Conservation (phyloP, 1,139 yeast genomes). For the Arxiozyma slooffiae region DNA sequence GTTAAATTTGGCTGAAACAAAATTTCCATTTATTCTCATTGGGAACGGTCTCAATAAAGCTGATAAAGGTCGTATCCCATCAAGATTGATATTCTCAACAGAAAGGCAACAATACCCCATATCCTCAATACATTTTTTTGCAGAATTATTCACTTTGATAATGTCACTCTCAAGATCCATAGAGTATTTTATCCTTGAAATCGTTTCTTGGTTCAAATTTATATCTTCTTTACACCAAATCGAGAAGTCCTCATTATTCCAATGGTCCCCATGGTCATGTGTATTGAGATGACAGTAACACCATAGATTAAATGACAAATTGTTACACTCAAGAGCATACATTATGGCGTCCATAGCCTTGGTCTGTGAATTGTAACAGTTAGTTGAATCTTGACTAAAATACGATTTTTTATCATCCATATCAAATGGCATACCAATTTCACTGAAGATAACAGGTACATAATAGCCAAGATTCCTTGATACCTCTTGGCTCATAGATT, state of each 20-base stretch:
- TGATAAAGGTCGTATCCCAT: constrained; percentile 59
- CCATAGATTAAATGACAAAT: constrained; percentile 75
- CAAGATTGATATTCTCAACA: constrained; percentile 12
- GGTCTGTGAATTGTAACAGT: constrained; percentile 44
- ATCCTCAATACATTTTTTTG: not conserved
- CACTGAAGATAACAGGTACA: constrained; percentile 72
- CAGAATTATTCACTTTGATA: not conserved
- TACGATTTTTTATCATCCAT: constrained; percentile 74
- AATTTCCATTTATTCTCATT: constrained; percentile 46
- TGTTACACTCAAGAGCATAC: constrained; percentile 64
- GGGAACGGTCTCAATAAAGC: constrained; percentile 71
- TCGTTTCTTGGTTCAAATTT: not conserved
- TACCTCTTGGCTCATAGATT: constrained; percentile 56
- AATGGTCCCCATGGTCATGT: constrained; percentile 78
- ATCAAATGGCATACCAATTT: constrained; percentile 96
- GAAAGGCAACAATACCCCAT: not conserved
- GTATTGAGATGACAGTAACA: constrained; percentile 63
- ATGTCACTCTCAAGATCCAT: not conserved
- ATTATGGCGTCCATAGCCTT: constrained; percentile 76
- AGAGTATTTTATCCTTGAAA: not conserved
- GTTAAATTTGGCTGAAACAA: constrained; percentile 47
- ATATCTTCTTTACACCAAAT: constrained; percentile 67
- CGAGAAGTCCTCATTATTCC: constrained; percentile 92
- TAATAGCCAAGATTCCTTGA: constrained; percentile 43
- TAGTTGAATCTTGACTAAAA: constrained; percentile 43